A percentile compares a stretch with the other conserved stretches of the same genome.
phyloP scores from a whole-genome alignment of 768 basidiomycete species.

The Phylloporus rhodoxanthus region DNA sequence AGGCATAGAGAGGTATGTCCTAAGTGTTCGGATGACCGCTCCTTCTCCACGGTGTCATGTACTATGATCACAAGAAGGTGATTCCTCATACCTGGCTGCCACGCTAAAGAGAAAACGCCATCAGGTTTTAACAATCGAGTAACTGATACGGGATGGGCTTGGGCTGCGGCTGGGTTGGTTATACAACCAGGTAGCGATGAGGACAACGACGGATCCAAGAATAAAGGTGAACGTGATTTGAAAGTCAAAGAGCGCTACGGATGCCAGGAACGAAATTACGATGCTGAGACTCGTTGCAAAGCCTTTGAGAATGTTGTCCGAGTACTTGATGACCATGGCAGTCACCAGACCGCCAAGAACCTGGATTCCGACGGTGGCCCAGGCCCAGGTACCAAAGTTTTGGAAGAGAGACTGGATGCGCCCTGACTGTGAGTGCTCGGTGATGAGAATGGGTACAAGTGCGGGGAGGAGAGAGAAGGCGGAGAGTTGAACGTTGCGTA shows the following conservation, averaged over 20 bases:
- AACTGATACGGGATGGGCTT: conserved; percentile 26
- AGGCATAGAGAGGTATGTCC: conserved; percentile 15
- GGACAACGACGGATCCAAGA: conserved; percentile 76
- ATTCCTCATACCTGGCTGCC: neutral
- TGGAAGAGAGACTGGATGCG: conserved; percentile 56
- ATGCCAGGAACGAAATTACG: conserved; percentile 90
- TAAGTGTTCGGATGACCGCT: conserved; percentile 13
- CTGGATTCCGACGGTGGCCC: conserved; percentile 84
- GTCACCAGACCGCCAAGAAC: conserved; percentile 90
- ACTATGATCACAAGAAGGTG: neutral
- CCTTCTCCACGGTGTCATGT: neutral
- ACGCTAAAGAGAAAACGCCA: neutral
- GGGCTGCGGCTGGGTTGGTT: conserved; percentile 53
- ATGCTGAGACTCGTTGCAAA: conserved; percentile 95
- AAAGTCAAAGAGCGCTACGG: conserved; percentile 86
- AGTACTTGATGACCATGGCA: conserved; percentile 91
- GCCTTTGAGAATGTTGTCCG: conserved; percentile 88
- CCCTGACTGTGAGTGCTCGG: conserved; percentile 36
- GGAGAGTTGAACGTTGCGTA: conserved; percentile 93
- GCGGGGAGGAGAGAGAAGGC: conserved; percentile 92
- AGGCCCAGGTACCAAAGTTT: conserved; percentile 88
- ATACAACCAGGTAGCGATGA: conserved; percentile 88
- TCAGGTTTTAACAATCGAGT: conserved; percentile 24
- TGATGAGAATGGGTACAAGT: conserved; percentile 66
- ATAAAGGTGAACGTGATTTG: conserved; percentile 81